These are phyloP conservation scores for Cinnamomum micranthum DNA, from an alignment of 164 flowering plant genomes.

Conservation along the genomic window DNA sequence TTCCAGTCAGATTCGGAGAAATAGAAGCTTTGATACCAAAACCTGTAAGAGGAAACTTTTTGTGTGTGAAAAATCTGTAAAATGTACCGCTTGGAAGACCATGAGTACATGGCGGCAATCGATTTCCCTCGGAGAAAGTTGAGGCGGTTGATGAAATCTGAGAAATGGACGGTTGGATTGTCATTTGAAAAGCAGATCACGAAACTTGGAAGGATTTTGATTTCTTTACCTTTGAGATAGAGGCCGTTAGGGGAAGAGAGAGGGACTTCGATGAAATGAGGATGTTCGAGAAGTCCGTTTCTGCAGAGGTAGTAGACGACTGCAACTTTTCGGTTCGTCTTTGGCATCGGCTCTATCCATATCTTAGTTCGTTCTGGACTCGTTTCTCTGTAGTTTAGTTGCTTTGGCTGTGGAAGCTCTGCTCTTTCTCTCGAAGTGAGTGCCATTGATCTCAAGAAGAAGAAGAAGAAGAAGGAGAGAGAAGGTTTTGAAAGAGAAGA, in stretches of 20 bases:
- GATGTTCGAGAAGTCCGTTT: slow-evolving; percentile 86
- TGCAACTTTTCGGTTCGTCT: slow-evolving; percentile 33
- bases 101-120: slow-evolving; percentile 69
- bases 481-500: background rate
- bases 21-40: background rate
- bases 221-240: slow-evolving; percentile 50
- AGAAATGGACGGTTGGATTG: slow-evolving; percentile 6
- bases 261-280: slow-evolving; percentile 89
- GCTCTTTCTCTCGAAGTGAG: slow-evolving; percentile 2
- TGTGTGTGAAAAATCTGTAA: background rate
- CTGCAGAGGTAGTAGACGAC: slow-evolving; percentile 76
- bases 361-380: slow-evolving; percentile 32
- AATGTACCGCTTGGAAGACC: slow-evolving; percentile 68
- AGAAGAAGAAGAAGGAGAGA: background rate
- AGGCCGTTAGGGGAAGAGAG: slow-evolving; percentile 66
- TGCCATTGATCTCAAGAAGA: slow-evolving; percentile 25
- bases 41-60: background rate
- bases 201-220: background rate
- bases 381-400: slow-evolving; percentile 15
- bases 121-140: slow-evolving; percentile 69
- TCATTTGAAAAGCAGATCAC: background rate
- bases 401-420: slow-evolving; percentile 7
- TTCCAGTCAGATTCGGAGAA: background rate
- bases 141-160: slow-evolving; percentile 74
- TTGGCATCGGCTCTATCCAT: slow-evolving; percentile 26